phyloP scores from a whole-genome alignment of 768 basidiomycete genomes.

The Suillus lakei region DNA sequence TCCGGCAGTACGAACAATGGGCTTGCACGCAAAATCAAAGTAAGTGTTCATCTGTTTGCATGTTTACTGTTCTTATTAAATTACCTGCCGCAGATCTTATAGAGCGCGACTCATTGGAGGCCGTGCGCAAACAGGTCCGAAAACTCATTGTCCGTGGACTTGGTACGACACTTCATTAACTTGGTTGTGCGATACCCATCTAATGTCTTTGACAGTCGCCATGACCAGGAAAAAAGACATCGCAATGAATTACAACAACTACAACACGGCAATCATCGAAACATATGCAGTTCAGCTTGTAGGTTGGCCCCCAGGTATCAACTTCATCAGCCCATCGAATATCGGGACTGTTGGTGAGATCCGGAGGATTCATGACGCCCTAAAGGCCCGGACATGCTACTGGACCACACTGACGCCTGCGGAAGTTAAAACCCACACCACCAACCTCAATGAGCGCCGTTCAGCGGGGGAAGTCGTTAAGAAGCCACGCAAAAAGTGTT shows the following conservation, averaged over 20 bases:
- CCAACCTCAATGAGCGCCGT: background rate
- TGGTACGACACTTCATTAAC: no score
- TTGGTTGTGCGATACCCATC: no score
- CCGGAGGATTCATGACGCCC: conserved; percentile 7
- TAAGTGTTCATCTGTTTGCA: background rate
- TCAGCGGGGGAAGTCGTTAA: background rate
- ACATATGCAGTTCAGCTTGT: conserved; percentile 16
- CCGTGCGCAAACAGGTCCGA: background rate
- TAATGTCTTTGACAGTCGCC: no score
- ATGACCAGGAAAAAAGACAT: no score
- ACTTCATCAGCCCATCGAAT: conserved; percentile 11
- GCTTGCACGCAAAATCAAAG: conserved; percentile 5
- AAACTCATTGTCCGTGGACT: no score
- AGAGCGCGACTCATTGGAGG: background rate
- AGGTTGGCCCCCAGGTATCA: conserved; percentile 18
- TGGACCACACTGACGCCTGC: conserved; percentile 1
- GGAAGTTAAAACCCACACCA: background rate
- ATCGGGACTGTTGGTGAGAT: conserved; percentile 11
- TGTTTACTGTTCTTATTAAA: background rate
- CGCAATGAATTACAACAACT: no score
- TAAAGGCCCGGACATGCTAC: conserved; percentile 6
- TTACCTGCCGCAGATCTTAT: background rate
- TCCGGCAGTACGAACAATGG: conserved; percentile 9
- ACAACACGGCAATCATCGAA: background rate
- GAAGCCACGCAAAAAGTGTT: background rate